Percentiles rank a stretch among this genome's conserved stretches.
Evolutionary conservation across 495 filamentous ascomycete genomes (phyloP).

Genomic region (Glonium stellatum): DNA sequence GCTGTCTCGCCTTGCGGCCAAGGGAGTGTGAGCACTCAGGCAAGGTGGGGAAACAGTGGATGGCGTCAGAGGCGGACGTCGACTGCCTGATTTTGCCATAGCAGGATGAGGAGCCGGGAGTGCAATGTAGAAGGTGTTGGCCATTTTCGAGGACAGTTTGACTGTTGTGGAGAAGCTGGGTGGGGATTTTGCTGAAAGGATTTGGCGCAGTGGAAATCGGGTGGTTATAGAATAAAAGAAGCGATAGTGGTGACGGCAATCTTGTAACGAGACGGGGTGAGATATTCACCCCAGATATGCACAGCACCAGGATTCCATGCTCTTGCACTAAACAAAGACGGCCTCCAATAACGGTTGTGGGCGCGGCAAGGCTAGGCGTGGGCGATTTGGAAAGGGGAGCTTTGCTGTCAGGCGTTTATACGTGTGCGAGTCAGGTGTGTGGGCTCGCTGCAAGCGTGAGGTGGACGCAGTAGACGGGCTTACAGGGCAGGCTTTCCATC

Average conservation of each 20-base stretch:
- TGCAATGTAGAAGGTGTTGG: conserved; percentile 23
- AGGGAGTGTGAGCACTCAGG: conserved; percentile 28
- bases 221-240: background rate
- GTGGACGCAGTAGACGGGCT: conserved; percentile 10
- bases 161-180: background rate
- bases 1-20: conserved; percentile 20
- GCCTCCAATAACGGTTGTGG: background rate
- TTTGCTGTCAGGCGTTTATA: conserved; percentile 29
- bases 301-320: background rate
- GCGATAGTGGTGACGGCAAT: background rate
- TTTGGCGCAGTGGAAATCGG: background rate
- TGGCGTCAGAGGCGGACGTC: conserved; percentile 33
- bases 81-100: conserved; percentile 17
- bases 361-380: too few species aligned
- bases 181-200: background rate
- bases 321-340: background rate
- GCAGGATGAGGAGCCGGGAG: conserved; percentile 17
- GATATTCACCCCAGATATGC: conserved; percentile 1
- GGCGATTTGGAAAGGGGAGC: background rate
- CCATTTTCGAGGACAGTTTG: conserved; percentile 14
- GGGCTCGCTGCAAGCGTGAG: conserved; percentile 24
- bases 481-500: background rate
- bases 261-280: background rate
- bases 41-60: conserved; percentile 34
- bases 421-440: conserved; percentile 9